phyloP scores from a whole-genome alignment of 495 filamentous ascomycete species.

The Tuber aestivum region DNA sequence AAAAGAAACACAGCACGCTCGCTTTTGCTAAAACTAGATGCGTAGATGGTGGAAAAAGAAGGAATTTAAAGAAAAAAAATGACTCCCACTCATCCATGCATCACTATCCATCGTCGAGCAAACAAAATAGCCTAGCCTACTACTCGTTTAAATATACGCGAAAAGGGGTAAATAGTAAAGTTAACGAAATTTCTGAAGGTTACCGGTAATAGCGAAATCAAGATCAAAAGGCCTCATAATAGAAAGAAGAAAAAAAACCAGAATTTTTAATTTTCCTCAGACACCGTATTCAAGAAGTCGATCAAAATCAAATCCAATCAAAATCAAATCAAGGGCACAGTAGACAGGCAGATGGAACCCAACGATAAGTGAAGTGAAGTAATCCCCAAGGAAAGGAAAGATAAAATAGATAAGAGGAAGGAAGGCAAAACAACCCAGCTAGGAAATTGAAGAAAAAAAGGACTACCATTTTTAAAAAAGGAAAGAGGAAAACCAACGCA shows the following conservation, averaged over 20 bases:
- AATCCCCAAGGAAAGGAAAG: not conserved
- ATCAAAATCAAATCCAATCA: not conserved
- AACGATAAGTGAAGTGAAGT: not conserved
- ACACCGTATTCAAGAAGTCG: not conserved
- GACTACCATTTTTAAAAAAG: not conserved
- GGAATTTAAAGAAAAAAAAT: not conserved
- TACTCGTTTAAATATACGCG: not conserved
- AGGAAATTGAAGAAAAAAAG: conserved; percentile 9
- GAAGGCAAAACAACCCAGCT: conserved; percentile 9
- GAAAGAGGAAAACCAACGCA: conserved; percentile 5
- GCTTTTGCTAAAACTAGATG: not conserved
- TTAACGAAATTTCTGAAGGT: not conserved
- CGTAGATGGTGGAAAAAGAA: not conserved
- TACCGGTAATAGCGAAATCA: not conserved
- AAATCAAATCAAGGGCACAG: not conserved
- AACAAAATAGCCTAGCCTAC: not conserved
- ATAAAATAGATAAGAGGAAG: not conserved
- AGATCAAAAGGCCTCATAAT: not conserved
- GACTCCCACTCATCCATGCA: not conserved
- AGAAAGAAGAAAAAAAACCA: not conserved
- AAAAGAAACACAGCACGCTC: not conserved
- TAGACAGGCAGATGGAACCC: not conserved
- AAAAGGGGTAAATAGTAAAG: not conserved
- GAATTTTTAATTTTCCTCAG: conserved; percentile 7
- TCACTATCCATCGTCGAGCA: not conserved